phyloP scores from a whole-genome alignment of 805 yeast species.

The Cyberlindnera euphorbiiphila region DNA sequence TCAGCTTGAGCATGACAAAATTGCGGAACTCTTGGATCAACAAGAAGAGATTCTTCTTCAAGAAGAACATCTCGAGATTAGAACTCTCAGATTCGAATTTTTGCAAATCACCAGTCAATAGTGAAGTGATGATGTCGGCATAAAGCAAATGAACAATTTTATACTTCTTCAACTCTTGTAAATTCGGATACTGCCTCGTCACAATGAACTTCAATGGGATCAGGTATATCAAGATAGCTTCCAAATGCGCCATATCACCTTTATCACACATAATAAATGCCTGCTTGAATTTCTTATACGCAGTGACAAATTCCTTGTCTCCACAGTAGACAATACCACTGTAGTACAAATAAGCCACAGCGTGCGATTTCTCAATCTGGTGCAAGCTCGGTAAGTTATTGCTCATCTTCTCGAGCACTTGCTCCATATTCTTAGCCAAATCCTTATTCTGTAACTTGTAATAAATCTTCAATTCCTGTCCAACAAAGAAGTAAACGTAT shows the following conservation, averaged over 20 bases:
- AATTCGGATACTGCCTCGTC: constrained; percentile 44
- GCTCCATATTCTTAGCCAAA: constrained; percentile 69
- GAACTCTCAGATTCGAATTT: constrained; percentile 43
- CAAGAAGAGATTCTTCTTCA: constrained; percentile 58
- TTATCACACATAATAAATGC: constrained; percentile 35
- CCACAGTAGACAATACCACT: constrained; percentile 64
- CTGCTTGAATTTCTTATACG: constrained; percentile 45
- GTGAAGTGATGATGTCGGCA: constrained; percentile 15
- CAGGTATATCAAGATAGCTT: constrained; percentile 49
- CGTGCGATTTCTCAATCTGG: constrained; percentile 44
- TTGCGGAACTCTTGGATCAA: constrained; percentile 50
- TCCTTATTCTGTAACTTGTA: constrained; percentile 63
- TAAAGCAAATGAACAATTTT: constrained; percentile 47
- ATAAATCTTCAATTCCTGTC: constrained; percentile 65
- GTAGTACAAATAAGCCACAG: constrained; percentile 63
- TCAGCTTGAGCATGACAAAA: constrained; percentile 46
- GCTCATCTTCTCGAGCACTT: constrained; percentile 56
- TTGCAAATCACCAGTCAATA: constrained; percentile 53
- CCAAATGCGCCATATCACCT: constrained; percentile 23
- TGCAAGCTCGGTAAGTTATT: constrained; percentile 49
- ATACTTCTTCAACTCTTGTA: constrained; percentile 34
- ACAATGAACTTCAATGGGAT: constrained; percentile 60
- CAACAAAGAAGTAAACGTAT: constrained; percentile 68
- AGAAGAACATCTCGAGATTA: constrained; percentile 44
- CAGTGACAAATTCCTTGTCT: constrained; percentile 53